Conservation (phyloP, 2,329 filamentous ascomycete genomes). For the Botrytis byssoidea region DNA sequence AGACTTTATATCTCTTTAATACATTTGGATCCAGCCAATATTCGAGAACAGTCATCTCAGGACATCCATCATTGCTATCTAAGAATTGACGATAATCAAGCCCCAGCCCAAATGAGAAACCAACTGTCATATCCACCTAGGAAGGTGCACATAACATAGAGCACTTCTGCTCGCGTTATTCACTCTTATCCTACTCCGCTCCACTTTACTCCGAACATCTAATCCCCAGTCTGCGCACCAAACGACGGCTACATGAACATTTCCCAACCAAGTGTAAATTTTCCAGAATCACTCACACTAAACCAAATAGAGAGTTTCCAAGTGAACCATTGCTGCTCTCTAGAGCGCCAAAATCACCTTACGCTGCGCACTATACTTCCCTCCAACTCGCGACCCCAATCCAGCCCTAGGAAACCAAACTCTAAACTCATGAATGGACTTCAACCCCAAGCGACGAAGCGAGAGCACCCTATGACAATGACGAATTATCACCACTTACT, state of each 20-base stretch:
- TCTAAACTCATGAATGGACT: not conserved
- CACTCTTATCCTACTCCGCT: not conserved
- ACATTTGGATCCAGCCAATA: not conserved
- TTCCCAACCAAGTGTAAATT: not conserved
- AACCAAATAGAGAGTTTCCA: not conserved
- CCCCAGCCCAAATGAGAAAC: not conserved
- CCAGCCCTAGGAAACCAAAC: not conserved
- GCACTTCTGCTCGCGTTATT: not conserved
- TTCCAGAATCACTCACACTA: not conserved
- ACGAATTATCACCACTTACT: not conserved
- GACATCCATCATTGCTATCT: not conserved
- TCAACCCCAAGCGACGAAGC: not conserved
- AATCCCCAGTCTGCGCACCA: not conserved
- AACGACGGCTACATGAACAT: not conserved
- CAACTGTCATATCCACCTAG: too few relatives aligned
- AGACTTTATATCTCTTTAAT: not conserved
- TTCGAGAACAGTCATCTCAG: not conserved
- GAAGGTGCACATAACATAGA: not conserved
- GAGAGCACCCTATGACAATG: not conserved
- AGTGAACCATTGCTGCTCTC: too few relatives aligned
- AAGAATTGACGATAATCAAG: not conserved
- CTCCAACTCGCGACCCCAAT: not conserved
- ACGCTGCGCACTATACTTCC: not conserved
- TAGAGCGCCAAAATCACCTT: not conserved
- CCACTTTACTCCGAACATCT: not conserved